Conservation (phyloP, 176 grass and related monocot genomes). For the Triticum monococcum region DNA sequence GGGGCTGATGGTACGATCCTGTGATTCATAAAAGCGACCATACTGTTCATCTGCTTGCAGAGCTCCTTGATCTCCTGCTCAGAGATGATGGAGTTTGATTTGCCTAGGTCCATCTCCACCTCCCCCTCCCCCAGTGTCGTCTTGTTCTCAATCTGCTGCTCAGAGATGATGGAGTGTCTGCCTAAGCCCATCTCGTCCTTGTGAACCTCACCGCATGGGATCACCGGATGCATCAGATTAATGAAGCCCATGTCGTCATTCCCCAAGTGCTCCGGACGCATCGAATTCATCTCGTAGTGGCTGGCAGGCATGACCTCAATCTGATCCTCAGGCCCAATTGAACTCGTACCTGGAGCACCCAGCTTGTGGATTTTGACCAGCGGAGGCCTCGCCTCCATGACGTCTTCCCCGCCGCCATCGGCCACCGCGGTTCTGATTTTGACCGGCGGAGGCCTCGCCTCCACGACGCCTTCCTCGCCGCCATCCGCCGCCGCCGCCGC, state of each 20-base stretch:
- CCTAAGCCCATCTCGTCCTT: neutral
- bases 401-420: no score
- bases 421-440: no score
- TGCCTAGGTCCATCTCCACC: no score
- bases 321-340: neutral
- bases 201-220: neutral
- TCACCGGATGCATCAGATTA: no score
- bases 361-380: neutral
- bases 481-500: no score
- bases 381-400: no score
- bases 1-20: neutral
- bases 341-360: neutral
- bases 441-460: no score
- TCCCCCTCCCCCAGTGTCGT: no score
- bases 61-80: neutral
- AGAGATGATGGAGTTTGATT: neutral
- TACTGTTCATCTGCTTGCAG: neutral
- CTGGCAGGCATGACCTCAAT: neutral
- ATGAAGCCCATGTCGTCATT: no score
- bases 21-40: neutral
- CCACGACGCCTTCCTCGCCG: no score
- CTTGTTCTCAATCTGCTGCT: no score
- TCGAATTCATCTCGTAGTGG: neutral
- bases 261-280: neutral
- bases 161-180: no score